Evolutionary conservation across 768 basidiomycete genomes (phyloP).

Genomic region (Amanita exitialis): DNA sequence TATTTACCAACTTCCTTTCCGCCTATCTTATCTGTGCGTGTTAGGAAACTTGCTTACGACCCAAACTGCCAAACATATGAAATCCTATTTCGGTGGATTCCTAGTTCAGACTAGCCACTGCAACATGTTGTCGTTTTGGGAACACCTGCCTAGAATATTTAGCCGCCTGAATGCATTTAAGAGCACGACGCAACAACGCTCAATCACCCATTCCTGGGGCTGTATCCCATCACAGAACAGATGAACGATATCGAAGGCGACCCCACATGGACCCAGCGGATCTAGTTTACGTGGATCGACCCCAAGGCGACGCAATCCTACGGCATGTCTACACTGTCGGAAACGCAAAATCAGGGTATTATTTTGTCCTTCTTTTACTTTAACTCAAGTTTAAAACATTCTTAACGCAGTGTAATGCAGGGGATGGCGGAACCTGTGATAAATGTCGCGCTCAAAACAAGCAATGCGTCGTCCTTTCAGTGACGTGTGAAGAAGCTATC

Average conservation of each 20-base stretch:
- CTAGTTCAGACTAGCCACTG: neutral
- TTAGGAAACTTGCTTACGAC: neutral
- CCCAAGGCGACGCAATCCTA: slow-evolving; percentile 28
- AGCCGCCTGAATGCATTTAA: neutral
- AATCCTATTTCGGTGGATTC: neutral
- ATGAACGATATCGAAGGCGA: slow-evolving; percentile 1
- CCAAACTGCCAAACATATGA: neutral
- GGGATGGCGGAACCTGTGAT: neutral
- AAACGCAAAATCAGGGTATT: slow-evolving; percentile 44
- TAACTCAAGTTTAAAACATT: neutral
- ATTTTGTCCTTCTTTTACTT: neutral
- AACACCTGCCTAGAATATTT: neutral
- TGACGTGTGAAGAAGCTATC: neutral
- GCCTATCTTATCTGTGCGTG: neutral
- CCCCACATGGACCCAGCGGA: neutral
- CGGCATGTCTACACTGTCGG: slow-evolving; percentile 48
- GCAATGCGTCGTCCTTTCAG: neutral
- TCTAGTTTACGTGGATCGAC: slow-evolving; percentile 3
- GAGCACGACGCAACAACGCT: neutral
- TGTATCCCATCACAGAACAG: neutral
- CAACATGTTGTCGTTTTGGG: neutral
- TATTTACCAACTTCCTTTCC: neutral
- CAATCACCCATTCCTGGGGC: neutral
- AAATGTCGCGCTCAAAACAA: neutral
- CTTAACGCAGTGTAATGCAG: neutral